These are phyloP conservation scores for Rhynchosporium graminicola DNA, from an alignment of 2,329 filamentous ascomycete species.

Conservation along the genomic window DNA sequence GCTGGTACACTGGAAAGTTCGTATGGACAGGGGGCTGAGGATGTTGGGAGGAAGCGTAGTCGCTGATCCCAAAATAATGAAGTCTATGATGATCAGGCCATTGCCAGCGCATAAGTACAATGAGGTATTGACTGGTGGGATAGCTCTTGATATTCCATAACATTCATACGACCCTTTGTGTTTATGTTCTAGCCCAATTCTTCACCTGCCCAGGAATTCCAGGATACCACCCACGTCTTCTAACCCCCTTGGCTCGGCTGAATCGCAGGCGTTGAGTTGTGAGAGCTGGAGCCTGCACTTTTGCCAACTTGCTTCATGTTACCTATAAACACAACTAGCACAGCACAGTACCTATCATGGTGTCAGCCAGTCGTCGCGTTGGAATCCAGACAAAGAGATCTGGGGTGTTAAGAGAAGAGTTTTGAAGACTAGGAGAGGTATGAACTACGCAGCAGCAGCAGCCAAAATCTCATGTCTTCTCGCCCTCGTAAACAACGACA, in stretches of 20 bases:
- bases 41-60: too few species aligned
- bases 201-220: too few species aligned
- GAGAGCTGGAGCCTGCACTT: neutral
- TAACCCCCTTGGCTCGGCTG: too few species aligned
- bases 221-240: too few species aligned
- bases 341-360: neutral
- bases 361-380: neutral
- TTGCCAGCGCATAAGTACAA: too few species aligned
- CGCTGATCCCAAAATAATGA: neutral
- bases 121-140: too few species aligned
- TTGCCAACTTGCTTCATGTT: neutral
- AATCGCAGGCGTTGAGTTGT: too few species aligned
- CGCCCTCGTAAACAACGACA: neutral
- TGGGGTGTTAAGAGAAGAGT: too few species aligned
- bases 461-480: slow-evolving; percentile 4
- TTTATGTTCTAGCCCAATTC: too few species aligned
- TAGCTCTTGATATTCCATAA: too few species aligned
- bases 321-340: slow-evolving; percentile 2
- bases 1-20: neutral
- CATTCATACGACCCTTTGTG: neutral
- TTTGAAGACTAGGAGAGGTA: too few species aligned
- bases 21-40: neutral
- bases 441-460: slow-evolving; percentile 1
- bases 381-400: too few species aligned
- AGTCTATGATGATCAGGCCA: neutral